Evolutionary conservation across 768 basidiomycete species (phyloP).

Genomic region (Lactarius trivialis): DNA sequence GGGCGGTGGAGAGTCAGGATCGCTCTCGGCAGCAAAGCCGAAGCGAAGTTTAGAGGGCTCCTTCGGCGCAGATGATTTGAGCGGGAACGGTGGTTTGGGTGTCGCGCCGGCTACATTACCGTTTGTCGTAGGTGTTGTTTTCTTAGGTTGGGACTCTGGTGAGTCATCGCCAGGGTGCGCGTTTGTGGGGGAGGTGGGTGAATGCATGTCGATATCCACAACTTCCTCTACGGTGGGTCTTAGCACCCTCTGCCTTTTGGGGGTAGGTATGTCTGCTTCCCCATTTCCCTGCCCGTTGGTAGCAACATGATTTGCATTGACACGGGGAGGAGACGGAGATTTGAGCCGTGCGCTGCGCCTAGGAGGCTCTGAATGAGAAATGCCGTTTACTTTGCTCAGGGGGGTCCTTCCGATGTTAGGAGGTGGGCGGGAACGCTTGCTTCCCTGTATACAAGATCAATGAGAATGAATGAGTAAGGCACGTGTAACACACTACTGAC

Average conservation of each 20-base stretch:
- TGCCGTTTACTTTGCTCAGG: slow-evolving; percentile 18
- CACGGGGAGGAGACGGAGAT: slow-evolving; percentile 20
- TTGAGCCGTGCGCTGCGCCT: slow-evolving; percentile 26
- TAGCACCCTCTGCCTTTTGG: slow-evolving; percentile 41
- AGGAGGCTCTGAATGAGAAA: slow-evolving; percentile 17
- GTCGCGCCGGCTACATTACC: slow-evolving; percentile 23
- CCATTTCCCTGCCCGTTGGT: slow-evolving; percentile 24
- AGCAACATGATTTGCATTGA: slow-evolving; percentile 8
- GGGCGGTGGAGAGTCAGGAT: slow-evolving; percentile 14
- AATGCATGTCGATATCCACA: slow-evolving; percentile 31
- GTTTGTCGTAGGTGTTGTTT: slow-evolving; percentile 21
- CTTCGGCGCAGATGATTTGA: slow-evolving; percentile 56
- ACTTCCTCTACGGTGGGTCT: slow-evolving; percentile 29
- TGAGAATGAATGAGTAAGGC: not conserved
- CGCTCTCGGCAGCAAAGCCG: slow-evolving; percentile 53
- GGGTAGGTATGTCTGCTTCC: slow-evolving; percentile 34
- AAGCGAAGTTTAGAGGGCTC: slow-evolving; percentile 75
- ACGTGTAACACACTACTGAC: slow-evolving; percentile 41
- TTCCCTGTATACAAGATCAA: slow-evolving; percentile 44
- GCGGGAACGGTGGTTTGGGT: slow-evolving; percentile 27
- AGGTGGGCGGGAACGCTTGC: slow-evolving; percentile 72
- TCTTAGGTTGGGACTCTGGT: slow-evolving; percentile 27
- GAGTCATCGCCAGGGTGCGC: slow-evolving; percentile 38
- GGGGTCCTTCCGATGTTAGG: slow-evolving; percentile 40
- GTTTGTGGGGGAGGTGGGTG: slow-evolving; percentile 19